Percentiles rank a stretch among this genome's conserved stretches.
Evolutionary conservation across 129 eudicot genomes (phyloP).

Genomic region (Scalesia atractyloides): DNA sequence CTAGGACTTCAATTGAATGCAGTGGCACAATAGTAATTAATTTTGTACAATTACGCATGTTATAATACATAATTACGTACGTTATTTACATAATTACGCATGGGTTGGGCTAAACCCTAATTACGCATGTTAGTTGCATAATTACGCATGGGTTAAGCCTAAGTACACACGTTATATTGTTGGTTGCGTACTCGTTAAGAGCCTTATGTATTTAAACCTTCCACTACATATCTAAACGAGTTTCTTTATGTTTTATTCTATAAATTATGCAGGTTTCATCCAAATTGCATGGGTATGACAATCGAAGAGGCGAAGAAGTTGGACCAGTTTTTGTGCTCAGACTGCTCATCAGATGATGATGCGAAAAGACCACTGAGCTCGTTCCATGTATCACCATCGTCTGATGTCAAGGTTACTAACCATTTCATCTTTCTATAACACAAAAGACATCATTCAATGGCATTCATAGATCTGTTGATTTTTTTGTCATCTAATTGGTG

Average conservation of each 20-base stretch:
- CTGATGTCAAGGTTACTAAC: slow-evolving; percentile 61
- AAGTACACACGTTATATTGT: too few relatives aligned
- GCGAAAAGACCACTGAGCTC: slow-evolving; percentile 62
- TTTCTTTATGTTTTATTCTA: background rate
- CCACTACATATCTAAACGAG: background rate
- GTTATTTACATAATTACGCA: too few relatives aligned
- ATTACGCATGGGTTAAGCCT: too few relatives aligned
- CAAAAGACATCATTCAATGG: background rate
- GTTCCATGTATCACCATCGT: slow-evolving; percentile 58
- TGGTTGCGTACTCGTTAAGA: too few relatives aligned
- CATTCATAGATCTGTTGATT: background rate
- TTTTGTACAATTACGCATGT: too few relatives aligned
- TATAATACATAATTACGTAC: too few relatives aligned
- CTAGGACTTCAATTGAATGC: too few relatives aligned
- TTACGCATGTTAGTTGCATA: too few relatives aligned
- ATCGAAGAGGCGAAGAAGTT: slow-evolving; percentile 92
- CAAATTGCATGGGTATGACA: slow-evolving; percentile 96
- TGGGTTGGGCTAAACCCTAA: too few relatives aligned
- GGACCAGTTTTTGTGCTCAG: slow-evolving; percentile 85
- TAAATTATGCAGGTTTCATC: slow-evolving; percentile 76
- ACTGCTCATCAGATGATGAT: slow-evolving; percentile 79
- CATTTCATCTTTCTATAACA: background rate
- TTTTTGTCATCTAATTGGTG: background rate
- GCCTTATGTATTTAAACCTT: too few relatives aligned
- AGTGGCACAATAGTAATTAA: too few relatives aligned